Conservation (phyloP, 2,329 filamentous ascomycete genomes). For the Elsinoe necatrix region DNA sequence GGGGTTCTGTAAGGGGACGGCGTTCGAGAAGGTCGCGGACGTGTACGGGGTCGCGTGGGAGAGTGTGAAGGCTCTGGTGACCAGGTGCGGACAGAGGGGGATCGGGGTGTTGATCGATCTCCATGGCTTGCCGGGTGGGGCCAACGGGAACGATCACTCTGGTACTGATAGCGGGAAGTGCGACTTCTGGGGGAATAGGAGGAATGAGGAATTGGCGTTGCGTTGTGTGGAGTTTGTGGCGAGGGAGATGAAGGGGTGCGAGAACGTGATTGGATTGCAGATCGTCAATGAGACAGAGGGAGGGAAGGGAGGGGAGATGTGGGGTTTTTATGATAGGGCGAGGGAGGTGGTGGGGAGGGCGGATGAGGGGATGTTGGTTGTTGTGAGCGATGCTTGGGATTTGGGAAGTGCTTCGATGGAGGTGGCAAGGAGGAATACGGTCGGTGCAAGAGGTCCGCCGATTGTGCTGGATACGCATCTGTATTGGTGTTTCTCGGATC, state of each 20-base stretch:
- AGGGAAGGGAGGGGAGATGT: conserved; percentile 43
- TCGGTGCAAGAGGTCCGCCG: conserved; percentile 35
- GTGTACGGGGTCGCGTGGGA: conserved; percentile 49
- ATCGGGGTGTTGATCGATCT: conserved; percentile 52
- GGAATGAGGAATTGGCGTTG: conserved; percentile 40
- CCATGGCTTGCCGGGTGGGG: conserved; percentile 51
- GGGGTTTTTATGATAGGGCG: conserved; percentile 48
- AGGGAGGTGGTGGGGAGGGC: conserved; percentile 40
- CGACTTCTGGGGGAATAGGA: conserved; percentile 42
- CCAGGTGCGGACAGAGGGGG: conserved; percentile 38
- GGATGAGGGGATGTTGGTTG: conserved; percentile 45
- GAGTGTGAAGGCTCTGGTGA: conserved; percentile 41
- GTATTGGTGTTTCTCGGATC: conserved; percentile 51
- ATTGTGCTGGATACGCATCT: conserved; percentile 52
- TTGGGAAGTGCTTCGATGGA: conserved; percentile 24
- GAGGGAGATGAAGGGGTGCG: conserved; percentile 36
- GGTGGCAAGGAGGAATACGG: conserved; percentile 24
- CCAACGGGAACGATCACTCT: conserved; percentile 48
- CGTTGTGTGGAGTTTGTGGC: conserved; percentile 45
- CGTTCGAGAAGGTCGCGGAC: conserved; percentile 41
- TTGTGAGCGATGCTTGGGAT: conserved; percentile 53
- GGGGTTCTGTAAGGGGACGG: conserved; percentile 42
- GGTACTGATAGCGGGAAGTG: conserved; percentile 46
- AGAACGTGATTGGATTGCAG: conserved; percentile 48
- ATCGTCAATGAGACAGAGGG: conserved; percentile 49